Conservation (phyloP, 495 filamentous ascomycete species). For the Daldinia decipiens region DNA sequence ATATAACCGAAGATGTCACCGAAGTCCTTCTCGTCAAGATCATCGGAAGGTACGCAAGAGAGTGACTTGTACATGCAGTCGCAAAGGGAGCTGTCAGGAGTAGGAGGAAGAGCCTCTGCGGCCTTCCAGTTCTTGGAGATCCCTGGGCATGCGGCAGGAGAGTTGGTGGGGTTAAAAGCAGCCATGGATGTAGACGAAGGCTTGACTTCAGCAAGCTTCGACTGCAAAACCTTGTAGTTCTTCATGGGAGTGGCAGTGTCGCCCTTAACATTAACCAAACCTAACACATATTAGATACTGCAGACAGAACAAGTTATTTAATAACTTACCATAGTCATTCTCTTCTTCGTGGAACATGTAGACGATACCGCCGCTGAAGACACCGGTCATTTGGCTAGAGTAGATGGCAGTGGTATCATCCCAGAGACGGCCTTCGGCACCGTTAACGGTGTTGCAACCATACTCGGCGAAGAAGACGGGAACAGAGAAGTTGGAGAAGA, state of each 20-base stretch:
- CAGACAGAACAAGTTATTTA: background rate
- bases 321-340: slow-evolving; percentile 80
- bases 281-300: slow-evolving; percentile 39
- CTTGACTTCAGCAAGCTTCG: slow-evolving; percentile 72
- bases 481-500: slow-evolving; percentile 87
- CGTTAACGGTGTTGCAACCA: slow-evolving; percentile 78
- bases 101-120: slow-evolving; percentile 75
- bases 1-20: slow-evolving; percentile 75
- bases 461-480: slow-evolving; percentile 99
- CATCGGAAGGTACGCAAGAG: slow-evolving; percentile 70
- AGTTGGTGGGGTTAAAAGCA: slow-evolving; percentile 82
- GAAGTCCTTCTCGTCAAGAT: slow-evolving; percentile 62
- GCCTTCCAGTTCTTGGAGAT: slow-evolving; percentile 74
- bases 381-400: slow-evolving; percentile 78
- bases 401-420: slow-evolving; percentile 88
- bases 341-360: slow-evolving; percentile 97
- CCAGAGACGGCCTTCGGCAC: slow-evolving; percentile 76
- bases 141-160: slow-evolving; percentile 76
- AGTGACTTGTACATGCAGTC: slow-evolving; percentile 80
- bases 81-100: slow-evolving; percentile 78
- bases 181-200: slow-evolving; percentile 71
- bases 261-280: slow-evolving; percentile 72
- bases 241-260: slow-evolving; percentile 67
- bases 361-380: slow-evolving; percentile 94
- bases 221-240: slow-evolving; percentile 81